These are phyloP conservation scores for Blepharisma undulans DNA, from an alignment of 169 alveolate species.

Conservation along the genomic window DNA sequence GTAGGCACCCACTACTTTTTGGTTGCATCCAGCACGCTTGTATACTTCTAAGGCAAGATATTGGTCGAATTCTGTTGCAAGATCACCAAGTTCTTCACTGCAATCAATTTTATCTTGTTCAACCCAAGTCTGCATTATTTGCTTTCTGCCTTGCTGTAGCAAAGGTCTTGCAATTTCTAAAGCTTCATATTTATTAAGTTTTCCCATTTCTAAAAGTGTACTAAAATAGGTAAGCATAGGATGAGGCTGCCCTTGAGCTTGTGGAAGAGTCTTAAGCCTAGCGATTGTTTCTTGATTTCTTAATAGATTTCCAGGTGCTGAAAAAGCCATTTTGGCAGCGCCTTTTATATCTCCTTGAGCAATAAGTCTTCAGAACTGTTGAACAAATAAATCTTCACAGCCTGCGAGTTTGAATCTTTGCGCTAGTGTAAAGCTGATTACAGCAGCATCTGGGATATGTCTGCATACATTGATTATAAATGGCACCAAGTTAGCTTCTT, in stretches of 20 bases:
- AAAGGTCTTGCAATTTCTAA: constrained; percentile 96
- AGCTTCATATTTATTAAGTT: constrained; percentile 95
- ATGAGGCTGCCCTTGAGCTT: constrained; percentile 89
- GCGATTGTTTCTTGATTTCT: constrained; percentile 94
- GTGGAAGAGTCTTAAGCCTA: constrained; percentile 90
- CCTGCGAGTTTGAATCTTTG: constrained; percentile 91
- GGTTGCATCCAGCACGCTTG: constrained; percentile 85
- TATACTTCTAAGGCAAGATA: constrained; percentile 93
- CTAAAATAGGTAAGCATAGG: constrained; percentile 96
- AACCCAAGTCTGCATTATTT: constrained; percentile 95
- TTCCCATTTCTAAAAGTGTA: constrained; percentile 94
- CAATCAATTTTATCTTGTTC: constrained; percentile 95
- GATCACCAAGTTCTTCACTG: constrained; percentile 97
- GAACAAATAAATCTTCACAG: constrained; percentile 89
- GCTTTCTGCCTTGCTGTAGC: constrained; percentile 91
- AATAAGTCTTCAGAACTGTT: constrained; percentile 86
- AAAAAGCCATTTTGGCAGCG: constrained; percentile 96
- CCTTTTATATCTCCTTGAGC: constrained; percentile 89
- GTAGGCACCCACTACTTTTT: constrained; percentile 92
- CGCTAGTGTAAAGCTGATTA: constrained; percentile 81
- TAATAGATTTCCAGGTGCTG: constrained; percentile 92
- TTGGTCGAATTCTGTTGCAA: constrained; percentile 89
- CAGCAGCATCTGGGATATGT: constrained; percentile 79
- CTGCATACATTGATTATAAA: constrained; percentile 71
- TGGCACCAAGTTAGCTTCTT: constrained; percentile 72